Evolutionary conservation across 371 early-diverging fungal species (phyloP).

Genomic region (Syncephalastrum sp.): DNA sequence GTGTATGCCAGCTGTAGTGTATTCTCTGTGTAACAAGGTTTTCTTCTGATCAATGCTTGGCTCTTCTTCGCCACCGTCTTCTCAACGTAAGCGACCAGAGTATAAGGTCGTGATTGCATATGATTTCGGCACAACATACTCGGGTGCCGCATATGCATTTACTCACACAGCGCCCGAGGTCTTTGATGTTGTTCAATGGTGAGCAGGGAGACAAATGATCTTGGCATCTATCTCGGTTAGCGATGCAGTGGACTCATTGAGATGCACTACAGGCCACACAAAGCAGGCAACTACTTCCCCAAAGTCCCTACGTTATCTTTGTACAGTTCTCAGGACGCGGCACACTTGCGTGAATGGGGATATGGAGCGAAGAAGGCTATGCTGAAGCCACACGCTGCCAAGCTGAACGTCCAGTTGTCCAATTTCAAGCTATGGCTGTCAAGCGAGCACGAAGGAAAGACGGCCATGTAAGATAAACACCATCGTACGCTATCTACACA

Average conservation of each 20-base stretch:
- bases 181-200: slow-evolving; percentile 58
- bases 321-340: slow-evolving; percentile 29
- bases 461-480: no score
- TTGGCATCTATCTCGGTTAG: background rate
- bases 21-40: no score
- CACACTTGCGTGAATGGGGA: slow-evolving; percentile 48
- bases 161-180: slow-evolving; percentile 51
- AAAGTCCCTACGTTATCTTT: slow-evolving; percentile 49
- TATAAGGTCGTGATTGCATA: slow-evolving; percentile 50
- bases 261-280: slow-evolving; percentile 43
- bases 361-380: slow-evolving; percentile 51
- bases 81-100: slow-evolving; percentile 6
- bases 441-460: background rate
- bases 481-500: no score
- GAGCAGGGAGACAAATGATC: slow-evolving; percentile 4
- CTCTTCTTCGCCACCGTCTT: no score
- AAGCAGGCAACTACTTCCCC: slow-evolving; percentile 51
- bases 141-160: slow-evolving; percentile 62
- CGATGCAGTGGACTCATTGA: background rate
- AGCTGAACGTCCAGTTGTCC: slow-evolving; percentile 48
- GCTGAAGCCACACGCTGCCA: slow-evolving; percentile 47
- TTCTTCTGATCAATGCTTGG: no score
- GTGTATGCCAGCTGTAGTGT: no score
- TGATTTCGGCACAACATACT: slow-evolving; percentile 53
- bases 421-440: slow-evolving; percentile 53